Evolutionary conservation across 148 eudicot genomes (phyloP).

Genomic region (Polygonum aviculare): DNA sequence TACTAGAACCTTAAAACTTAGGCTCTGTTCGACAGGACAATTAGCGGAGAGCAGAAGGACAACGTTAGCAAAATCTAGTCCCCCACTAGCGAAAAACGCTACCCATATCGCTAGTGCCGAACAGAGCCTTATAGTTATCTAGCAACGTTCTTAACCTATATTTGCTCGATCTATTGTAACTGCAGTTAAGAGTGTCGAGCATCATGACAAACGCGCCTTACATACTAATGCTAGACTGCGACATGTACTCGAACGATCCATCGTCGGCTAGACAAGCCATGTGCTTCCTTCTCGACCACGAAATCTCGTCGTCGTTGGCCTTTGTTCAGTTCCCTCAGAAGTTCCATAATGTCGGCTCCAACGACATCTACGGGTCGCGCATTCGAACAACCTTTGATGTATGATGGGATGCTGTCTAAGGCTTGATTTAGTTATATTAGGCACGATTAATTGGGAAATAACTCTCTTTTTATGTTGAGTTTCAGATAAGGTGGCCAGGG

Average conservation of each 20-base stretch:
- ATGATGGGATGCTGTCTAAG: background rate
- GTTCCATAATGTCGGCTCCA: constrained; percentile 32
- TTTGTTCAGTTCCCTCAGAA: constrained; percentile 66
- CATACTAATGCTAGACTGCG: constrained; percentile 58
- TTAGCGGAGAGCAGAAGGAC: too few relatives aligned
- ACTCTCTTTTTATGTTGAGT: background rate
- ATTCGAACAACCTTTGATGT: constrained; percentile 10
- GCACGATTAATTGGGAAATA: background rate
- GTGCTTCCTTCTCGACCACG: constrained; percentile 66
- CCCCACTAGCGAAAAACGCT: too few relatives aligned
- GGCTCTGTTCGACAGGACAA: too few relatives aligned
- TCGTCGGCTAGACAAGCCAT: constrained; percentile 65
- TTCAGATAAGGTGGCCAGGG: constrained; percentile 29
- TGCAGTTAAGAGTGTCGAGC: constrained; percentile 61
- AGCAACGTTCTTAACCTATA: too few relatives aligned
- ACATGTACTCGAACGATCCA: constrained; percentile 65
- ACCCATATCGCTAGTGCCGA: too few relatives aligned
- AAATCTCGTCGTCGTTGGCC: constrained; percentile 33
- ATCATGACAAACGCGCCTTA: constrained; percentile 53
- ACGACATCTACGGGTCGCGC: constrained; percentile 34
- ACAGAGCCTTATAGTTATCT: too few relatives aligned
- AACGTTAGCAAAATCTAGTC: too few relatives aligned
- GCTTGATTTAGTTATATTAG: background rate
- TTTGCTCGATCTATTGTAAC: background rate
- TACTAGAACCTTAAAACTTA: too few relatives aligned